Evolutionary conservation across 495 filamentous ascomycete genomes (phyloP).

Genomic region (Penicillium turbatum): DNA sequence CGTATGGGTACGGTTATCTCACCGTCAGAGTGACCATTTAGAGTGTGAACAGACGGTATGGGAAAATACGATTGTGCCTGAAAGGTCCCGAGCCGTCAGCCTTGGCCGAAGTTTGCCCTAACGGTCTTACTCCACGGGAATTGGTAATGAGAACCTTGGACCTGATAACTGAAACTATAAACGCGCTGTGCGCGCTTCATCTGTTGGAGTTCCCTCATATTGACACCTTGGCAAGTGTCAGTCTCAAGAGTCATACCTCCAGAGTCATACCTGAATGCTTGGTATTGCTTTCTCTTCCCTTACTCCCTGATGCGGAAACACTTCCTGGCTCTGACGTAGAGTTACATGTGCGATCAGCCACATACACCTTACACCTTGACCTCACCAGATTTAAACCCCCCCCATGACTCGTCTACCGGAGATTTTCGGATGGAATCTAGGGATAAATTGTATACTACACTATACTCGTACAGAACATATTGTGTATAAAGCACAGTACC

Average conservation of each 20-base stretch:
- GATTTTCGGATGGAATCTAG: conserved; percentile 1
- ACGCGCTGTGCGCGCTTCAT: conserved; percentile 26
- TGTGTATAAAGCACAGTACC: not conserved
- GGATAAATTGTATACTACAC: not conserved
- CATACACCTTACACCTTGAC: not conserved
- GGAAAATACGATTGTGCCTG: not conserved
- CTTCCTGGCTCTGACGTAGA: conserved; percentile 1
- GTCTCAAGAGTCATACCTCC: not conserved
- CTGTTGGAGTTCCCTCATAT: not conserved
- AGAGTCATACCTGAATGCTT: conserved; percentile 10
- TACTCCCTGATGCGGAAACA: not conserved
- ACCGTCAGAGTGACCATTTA: not conserved
- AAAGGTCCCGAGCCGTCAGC: conserved; percentile 6
- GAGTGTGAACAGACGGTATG: not conserved
- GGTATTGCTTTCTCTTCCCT: conserved; percentile 7
- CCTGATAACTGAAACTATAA: conserved; percentile 13
- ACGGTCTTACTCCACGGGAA: conserved; percentile 1
- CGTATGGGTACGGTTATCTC: conserved; percentile 2
- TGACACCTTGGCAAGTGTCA: conserved; percentile 5
- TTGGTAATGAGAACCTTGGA: not conserved
- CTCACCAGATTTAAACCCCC: not conserved
- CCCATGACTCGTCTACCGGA: conserved; percentile 1
- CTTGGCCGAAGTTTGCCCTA: conserved; percentile 5
- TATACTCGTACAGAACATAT: not conserved
- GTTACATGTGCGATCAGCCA: conserved; percentile 3